Evolutionary conservation across 192 early-diverging fungal species (phyloP), one percentile per base, ranked within the genome.

Genomic region (Podila verticillata): DNA sequence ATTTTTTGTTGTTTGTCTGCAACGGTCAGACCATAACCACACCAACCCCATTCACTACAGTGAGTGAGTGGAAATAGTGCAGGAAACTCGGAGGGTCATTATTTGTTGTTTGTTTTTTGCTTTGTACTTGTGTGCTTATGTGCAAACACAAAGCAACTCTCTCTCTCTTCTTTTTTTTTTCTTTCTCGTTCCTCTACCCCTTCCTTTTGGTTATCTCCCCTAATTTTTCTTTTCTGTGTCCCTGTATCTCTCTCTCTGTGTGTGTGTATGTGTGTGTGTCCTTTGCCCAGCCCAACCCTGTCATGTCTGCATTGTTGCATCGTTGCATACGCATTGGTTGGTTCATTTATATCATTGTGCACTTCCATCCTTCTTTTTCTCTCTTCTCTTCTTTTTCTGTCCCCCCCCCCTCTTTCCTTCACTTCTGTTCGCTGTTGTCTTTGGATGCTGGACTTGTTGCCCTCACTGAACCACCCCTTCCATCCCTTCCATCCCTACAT

Each of bases 1-100:
- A 44, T 44, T 44, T 44, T 10, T 10, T 39, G 39, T 39, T 39
- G 32, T 6, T 48, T 48, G 48, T 48, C 20, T 48, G 51, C 6
- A 54, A 54, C 51, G 51, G 51, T 22, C 51, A 24, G 51, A 54
- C 51, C 51, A 54, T 9, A 54, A 54, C 51, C 51, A 54, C 51
- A 54, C 39, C 39, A 44, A 2, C 36, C 36, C 32, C 10, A 39
- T 39, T 39, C 39, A 44, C 4, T 44, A 24, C 51, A 19, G 22
- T 54, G 17, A 54, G 8, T 39, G 3, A 1, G 9, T 13, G 10
- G 10, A 34, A 39, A 12, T 12, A 39, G 36, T 44, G 39, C 39
- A 44, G 36, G 36, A 39, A 12, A 39, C 36, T 39, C 8, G 0
- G 36, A 39, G 36, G 36, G 36, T 12, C 39, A 44, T 15, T 15